These are phyloP conservation scores for Cydonia oblonga DNA, from an alignment of 331 rosid species.

Conservation along the genomic window DNA sequence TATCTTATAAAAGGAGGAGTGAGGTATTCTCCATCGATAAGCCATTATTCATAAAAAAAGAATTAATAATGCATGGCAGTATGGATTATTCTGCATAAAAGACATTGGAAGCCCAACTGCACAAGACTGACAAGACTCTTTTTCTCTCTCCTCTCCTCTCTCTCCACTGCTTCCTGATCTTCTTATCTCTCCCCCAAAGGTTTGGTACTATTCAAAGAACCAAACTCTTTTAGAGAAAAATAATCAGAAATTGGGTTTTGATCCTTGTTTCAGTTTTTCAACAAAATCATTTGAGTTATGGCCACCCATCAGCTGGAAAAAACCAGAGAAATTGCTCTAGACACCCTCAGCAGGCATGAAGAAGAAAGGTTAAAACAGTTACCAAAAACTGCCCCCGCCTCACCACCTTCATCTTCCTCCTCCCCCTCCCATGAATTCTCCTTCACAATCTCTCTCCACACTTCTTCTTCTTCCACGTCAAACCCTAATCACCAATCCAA, in stretches of 20 bases:
- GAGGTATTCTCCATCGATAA: neutral
- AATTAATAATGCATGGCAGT: slow-evolving; percentile 18
- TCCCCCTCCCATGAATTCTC: slow-evolving; percentile 94
- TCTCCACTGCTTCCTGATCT: slow-evolving; percentile 37
- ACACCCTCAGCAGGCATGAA: slow-evolving; percentile 18
- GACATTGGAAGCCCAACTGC: slow-evolving; percentile 37
- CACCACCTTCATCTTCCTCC: slow-evolving; percentile 53
- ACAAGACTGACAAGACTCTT: too few relatives aligned
- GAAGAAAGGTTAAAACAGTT: slow-evolving; percentile 1
- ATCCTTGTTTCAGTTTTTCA: slow-evolving; percentile 19
- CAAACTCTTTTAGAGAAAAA: slow-evolving; percentile 14
- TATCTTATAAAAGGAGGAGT: too few relatives aligned
- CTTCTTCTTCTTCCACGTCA: slow-evolving; percentile 36
- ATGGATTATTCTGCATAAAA: slow-evolving; percentile 14
- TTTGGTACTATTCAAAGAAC: slow-evolving; percentile 38
- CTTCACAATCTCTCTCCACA: slow-evolving; percentile 81
- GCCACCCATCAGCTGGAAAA: slow-evolving; percentile 40
- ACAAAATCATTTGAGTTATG: slow-evolving; percentile 35
- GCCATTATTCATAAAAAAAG: neutral
- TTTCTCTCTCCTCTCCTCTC: slow-evolving; percentile 19
- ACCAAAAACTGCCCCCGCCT: slow-evolving; percentile 20
- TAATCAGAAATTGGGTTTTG: slow-evolving; percentile 20
- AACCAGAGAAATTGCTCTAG: slow-evolving; percentile 26
- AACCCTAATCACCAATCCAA: slow-evolving; percentile 16
- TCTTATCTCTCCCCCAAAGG: slow-evolving; percentile 34